Conservation (phyloP, 2,329 filamentous ascomycete genomes). For the Colletotrichum euphorbiae region DNA sequence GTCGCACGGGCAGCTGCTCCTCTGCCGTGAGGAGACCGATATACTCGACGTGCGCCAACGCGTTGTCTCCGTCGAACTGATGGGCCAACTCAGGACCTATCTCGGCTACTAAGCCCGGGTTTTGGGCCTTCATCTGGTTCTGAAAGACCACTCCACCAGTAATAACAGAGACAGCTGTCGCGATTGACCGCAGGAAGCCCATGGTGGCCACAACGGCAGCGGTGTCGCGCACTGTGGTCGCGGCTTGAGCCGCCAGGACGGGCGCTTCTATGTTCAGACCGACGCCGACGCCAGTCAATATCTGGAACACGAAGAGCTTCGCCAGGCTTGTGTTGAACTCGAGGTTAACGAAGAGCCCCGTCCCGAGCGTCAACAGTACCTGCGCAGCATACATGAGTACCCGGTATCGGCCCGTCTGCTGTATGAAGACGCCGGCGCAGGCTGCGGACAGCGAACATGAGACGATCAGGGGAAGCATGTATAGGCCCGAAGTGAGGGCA, state of each 20-base stretch:
- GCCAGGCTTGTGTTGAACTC: conserved; percentile 65
- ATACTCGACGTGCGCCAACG: too few relatives aligned
- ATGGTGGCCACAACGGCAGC: conserved; percentile 77
- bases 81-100: too few relatives aligned
- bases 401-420: conserved; percentile 75
- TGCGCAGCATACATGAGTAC: conserved; percentile 69
- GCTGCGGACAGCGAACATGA: conserved; percentile 42
- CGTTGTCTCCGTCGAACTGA: too few relatives aligned
- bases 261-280: conserved; percentile 78
- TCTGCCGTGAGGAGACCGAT: too few relatives aligned
- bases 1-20: too few relatives aligned
- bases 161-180: conserved; percentile 75
- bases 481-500: conserved; percentile 49
- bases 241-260: conserved; percentile 74
- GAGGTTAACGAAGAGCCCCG: conserved; percentile 73
- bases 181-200: conserved; percentile 75
- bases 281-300: conserved; percentile 72
- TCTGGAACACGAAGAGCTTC: conserved; percentile 70
- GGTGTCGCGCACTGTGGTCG: conserved; percentile 72
- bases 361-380: conserved; percentile 71
- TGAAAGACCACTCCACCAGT: conserved; percentile 83
- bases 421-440: conserved; percentile 53
- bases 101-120: too few relatives aligned
- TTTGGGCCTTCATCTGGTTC: conserved; percentile 81
- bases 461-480: conserved; percentile 48